Evolutionary conservation across 176 grass and related monocot genomes (phyloP), one percentile per base, ranked within the genome.

Genomic region (Musa schizocarpa): DNA sequence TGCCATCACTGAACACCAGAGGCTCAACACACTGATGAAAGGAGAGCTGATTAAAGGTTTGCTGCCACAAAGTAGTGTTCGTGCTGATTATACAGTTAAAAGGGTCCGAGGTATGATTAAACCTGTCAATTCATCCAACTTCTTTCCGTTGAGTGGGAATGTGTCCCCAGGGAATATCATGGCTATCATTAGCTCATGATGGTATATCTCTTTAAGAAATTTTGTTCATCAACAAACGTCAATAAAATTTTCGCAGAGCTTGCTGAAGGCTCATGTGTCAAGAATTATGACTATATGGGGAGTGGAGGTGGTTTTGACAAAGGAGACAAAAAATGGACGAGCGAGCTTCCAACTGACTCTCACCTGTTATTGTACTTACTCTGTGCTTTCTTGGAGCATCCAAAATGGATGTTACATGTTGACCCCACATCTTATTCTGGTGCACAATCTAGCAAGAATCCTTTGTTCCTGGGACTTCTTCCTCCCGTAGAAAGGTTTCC

Each of bases 331-430:
- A 92, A 88, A 52, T 98, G 90, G 90, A 89, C 50, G 19, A 83
- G 80, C 10, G 90, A 93, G 79, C 88, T 98, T 77, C 94, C 94
- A 85, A 87, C 86, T 6, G 94, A 98, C 81, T 91, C 90, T 3
- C 94, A 93, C 73, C 73, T 98, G 75, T 71, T 98, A 67, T 68
- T 98, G 52, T 98, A 98, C 71, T 80, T 98, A 79, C 93, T 98
- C 85, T 84, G 88, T 21, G 87, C 94, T 88, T 98, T 98, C 72
- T 81, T 98, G 74, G 94, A 98, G 75, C 94, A 98, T 82, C 94
- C 94, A 53, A 85, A 88, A 89, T 98, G 94, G 94, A 98, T 91
- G 94, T 78, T 98, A 74, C 90, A 92, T 85, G 90, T 91, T 69
- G 94, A 98, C 63, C 88, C 90, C 70, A 88, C 86, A 55, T 98